Conservation (phyloP, 2,329 filamentous ascomycete species). For the Microcyclospora tardicrescens region DNA sequence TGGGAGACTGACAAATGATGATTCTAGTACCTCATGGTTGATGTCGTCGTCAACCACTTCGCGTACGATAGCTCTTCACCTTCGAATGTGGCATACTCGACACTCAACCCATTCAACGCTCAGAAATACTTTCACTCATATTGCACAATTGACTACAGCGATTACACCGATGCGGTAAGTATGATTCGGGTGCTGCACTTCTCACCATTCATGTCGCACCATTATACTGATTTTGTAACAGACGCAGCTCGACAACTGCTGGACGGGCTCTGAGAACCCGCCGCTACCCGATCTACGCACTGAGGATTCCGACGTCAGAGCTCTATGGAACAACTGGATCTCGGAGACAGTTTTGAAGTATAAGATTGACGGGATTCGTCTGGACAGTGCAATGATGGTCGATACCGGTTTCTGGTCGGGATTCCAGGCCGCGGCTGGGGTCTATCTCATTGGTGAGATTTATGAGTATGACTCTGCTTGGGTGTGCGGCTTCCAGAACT, state of each 20-base stretch:
- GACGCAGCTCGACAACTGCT: conserved; percentile 34
- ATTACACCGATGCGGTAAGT: conserved; percentile 16
- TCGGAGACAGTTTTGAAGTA: conserved; percentile 45
- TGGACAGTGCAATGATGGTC: conserved; percentile 38
- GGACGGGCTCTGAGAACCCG: conserved; percentile 42
- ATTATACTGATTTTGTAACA: conserved; percentile 4
- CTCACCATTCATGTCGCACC: not conserved
- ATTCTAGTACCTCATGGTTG: conserved; percentile 17
- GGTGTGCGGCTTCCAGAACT: conserved; percentile 31
- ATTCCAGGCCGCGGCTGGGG: conserved; percentile 22
- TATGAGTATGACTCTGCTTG: conserved; percentile 25
- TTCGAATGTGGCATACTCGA: conserved; percentile 19
- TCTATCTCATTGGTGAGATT: conserved; percentile 37
- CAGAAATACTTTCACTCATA: conserved; percentile 34
- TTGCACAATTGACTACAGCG: conserved; percentile 35
- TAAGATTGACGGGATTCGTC: conserved; percentile 43
- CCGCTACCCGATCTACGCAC: conserved; percentile 52
- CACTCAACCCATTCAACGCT: conserved; percentile 27
- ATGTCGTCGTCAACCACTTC: conserved; percentile 35
- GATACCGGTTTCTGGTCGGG: conserved; percentile 28
- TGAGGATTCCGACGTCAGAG: conserved; percentile 35
- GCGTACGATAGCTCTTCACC: conserved; percentile 18
- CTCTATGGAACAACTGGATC: conserved; percentile 48
- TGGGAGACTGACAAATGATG: not conserved
- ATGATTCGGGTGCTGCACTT: not conserved